These are phyloP conservation scores for Polytrichum commune DNA, from an alignment of 225 moss, liverwort and hornwort genomes.

Conservation along the genomic window DNA sequence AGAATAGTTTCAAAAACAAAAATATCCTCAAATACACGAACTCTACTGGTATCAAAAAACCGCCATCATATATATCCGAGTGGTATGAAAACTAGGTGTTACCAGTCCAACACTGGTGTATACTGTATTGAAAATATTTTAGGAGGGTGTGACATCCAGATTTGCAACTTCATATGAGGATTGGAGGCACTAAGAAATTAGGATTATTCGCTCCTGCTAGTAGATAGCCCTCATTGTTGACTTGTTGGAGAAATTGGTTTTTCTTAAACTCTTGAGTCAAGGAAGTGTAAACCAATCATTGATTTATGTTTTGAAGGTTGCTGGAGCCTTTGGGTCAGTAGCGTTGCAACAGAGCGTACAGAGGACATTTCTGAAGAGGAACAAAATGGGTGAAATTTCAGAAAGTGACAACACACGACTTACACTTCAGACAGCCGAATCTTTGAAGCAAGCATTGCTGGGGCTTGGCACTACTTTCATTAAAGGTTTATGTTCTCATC, in stretches of 20 bases:
- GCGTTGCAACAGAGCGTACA: conserved; percentile 47
- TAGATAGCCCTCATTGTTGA: neutral
- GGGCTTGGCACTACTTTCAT: conserved; percentile 93
- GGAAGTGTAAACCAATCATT: neutral
- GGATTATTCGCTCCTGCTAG: neutral
- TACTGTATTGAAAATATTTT: neutral
- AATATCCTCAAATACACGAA: too few relatives aligned
- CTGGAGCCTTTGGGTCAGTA: conserved; percentile 70
- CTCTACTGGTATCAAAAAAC: too few relatives aligned
- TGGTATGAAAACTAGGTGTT: too few relatives aligned
- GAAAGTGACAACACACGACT: conserved; percentile 42
- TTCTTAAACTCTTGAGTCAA: too few relatives aligned
- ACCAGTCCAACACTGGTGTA: too few relatives aligned
- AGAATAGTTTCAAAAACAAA: too few relatives aligned
- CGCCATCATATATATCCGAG: too few relatives aligned
- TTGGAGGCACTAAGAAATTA: neutral
- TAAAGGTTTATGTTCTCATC: conserved; percentile 53
- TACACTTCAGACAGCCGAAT: conserved; percentile 59
- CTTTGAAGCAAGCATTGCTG: conserved; percentile 70
- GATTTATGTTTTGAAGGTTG: conserved; percentile 42
- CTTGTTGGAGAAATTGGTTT: too few relatives aligned
- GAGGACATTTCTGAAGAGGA: conserved; percentile 34
- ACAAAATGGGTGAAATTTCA: conserved; percentile 24
- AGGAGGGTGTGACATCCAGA: neutral
- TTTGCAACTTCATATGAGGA: neutral